These are phyloP conservation scores for Yarrowia deformans DNA, from an alignment of 805 yeast genomes.

Conservation along the genomic window DNA sequence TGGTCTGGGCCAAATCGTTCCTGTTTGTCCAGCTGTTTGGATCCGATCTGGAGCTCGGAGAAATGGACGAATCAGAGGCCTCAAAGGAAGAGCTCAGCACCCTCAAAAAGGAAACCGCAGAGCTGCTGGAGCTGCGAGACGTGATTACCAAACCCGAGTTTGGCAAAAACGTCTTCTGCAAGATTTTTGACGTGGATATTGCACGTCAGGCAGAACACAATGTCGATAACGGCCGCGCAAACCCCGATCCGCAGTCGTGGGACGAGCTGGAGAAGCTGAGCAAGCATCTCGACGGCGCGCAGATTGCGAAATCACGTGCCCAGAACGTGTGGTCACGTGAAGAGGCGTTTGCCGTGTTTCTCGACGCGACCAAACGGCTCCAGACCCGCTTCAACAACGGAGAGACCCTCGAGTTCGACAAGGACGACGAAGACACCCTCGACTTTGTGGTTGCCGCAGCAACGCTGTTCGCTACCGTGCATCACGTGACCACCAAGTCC, in stretches of 20 bases:
- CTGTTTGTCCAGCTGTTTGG: constrained; percentile 78
- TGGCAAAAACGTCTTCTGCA: constrained; percentile 48
- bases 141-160: constrained; percentile 51
- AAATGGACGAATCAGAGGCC: constrained; percentile 68
- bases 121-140: constrained; percentile 48
- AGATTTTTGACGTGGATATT: constrained; percentile 77
- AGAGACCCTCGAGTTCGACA: constrained; percentile 67
- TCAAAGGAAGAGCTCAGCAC: constrained; percentile 53
- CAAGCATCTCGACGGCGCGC: constrained; percentile 38
- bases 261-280: constrained; percentile 44
- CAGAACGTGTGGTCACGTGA: constrained; percentile 64
- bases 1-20: constrained; percentile 97
- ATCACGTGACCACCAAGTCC: constrained; percentile 72
- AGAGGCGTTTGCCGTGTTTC: constrained; percentile 69
- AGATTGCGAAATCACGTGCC: constrained; percentile 39
- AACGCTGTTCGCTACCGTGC: constrained; percentile 74
- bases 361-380: constrained; percentile 57
- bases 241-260: constrained; percentile 69
- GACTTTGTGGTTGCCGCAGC: constrained; percentile 88
- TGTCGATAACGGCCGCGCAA: constrained; percentile 54
- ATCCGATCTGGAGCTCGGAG: constrained; percentile 62
- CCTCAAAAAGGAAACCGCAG: constrained; percentile 51
- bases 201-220: constrained; percentile 67
- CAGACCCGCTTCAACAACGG: constrained; percentile 57
- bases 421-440: constrained; percentile 92